phyloP scores from a whole-genome alignment of 2,329 filamentous ascomycete species.

The Claviceps cyperi region DNA sequence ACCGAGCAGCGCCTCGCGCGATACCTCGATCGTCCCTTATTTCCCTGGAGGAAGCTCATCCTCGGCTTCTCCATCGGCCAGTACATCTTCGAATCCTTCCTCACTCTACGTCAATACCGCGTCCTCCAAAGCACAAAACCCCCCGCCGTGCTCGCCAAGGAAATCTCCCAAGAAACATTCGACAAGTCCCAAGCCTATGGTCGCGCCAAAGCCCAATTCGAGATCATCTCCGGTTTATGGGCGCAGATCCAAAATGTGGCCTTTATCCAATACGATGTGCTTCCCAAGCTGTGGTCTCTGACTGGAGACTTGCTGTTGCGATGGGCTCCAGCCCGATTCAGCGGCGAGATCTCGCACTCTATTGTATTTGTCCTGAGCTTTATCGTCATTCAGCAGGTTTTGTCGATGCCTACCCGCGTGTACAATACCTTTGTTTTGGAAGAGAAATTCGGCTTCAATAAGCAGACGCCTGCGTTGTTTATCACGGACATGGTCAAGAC shows the following conservation, averaged over 20 bases:
- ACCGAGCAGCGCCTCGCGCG: constrained; percentile 52
- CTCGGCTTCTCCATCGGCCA: constrained; percentile 88
- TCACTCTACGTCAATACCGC: constrained; percentile 80
- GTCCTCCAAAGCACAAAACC: constrained; percentile 67
- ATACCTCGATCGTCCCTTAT: constrained; percentile 78
- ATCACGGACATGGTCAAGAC: constrained; percentile 84
- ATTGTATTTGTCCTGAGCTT: constrained; percentile 85
- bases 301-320: constrained; percentile 60
- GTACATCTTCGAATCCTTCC: constrained; percentile 77
- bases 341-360: constrained; percentile 85
- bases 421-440: constrained; percentile 95
- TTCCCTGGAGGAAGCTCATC: constrained; percentile 96
- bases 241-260: constrained; percentile 76
- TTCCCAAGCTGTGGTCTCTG: constrained; percentile 79
- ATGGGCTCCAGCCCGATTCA: constrained; percentile 64
- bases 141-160: constrained; percentile 74
- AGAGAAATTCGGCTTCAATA: constrained; percentile 97
- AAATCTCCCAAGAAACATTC: constrained; percentile 80
- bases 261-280: constrained; percentile 80
- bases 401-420: constrained; percentile 68
- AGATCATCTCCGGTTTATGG: constrained; percentile 67
- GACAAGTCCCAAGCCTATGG: constrained; percentile 95
- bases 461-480: constrained; percentile 83
- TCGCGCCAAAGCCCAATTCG: constrained; percentile 86
- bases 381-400: constrained; percentile 62